Evolutionary conservation across 495 filamentous ascomycete genomes (phyloP), one percentile per base, ranked within the genome.

Genomic region (Xylaria cubensis): DNA sequence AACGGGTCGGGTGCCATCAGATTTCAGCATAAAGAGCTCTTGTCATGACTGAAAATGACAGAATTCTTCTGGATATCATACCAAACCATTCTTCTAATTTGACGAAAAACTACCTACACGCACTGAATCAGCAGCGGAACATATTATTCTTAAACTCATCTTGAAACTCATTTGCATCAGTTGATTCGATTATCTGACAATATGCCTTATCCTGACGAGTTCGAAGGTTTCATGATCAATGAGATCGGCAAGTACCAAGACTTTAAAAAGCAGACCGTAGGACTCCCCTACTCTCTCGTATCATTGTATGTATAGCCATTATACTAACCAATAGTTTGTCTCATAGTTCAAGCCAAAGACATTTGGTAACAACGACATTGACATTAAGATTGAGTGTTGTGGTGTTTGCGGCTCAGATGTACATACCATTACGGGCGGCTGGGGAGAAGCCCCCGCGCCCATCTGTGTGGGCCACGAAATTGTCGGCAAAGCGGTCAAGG

Each of bases 351-450:
- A 90, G 76, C 88, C 92, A 73, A 96, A 95, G 84, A 86, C 88
- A 7, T 94, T 95, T 72, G 92, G 88, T 53, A 89, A 91, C 61
- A 82, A 90, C 82, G 92, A 94, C 75, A 85, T 94, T 70, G 93
- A 94, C 73, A 85, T 94, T 67, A 86, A 88, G 77, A 88, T 92
- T 69, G 89, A 91, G 69, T 87, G 87, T 67, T 96, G 93, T 79
- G 93, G 93, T 75, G 90, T 95, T 13, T 94, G 92, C 80, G 92
- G 91, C 12, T 91, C 88, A 32, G 93, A 95, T 75, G 89, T 94
- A 19, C 93, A 95, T 84, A 93, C 90, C 55, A 89, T 92, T 67
- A 92, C 86, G 63, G 90, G 92, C 67, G 92, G 92, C 48, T 95
- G 92, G 93, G 92, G 93, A 34, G 86, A 89, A 0, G 86, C 83